A percentile compares a stretch with the other conserved stretches of the same genome.
These are phyloP conservation scores for Scedosporium dehoogii DNA, from an alignment of 2,329 filamentous ascomycete species.

Conservation along the genomic window DNA sequence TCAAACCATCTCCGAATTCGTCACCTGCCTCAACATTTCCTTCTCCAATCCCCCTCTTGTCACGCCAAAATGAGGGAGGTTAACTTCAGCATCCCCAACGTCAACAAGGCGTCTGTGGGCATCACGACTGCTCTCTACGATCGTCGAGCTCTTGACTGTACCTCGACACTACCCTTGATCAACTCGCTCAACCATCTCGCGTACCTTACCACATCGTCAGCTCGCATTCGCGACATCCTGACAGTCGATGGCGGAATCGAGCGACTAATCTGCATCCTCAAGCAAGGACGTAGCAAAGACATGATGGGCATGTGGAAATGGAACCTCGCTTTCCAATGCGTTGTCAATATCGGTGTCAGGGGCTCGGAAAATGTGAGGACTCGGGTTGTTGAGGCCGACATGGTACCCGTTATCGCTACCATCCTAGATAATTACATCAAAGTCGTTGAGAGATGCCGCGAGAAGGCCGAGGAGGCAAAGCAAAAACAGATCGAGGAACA, in stretches of 20 bases:
- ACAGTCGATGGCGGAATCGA: slow-evolving; percentile 98
- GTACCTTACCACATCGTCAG: slow-evolving; percentile 95
- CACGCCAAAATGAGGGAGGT: slow-evolving; percentile 84
- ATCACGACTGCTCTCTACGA: slow-evolving; percentile 98
- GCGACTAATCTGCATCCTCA: slow-evolving; percentile 91
- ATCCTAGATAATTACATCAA: slow-evolving; percentile 98
- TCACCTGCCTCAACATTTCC: background rate
- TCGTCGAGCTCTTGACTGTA: slow-evolving; percentile 93
- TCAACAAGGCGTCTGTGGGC: slow-evolving; percentile 98
- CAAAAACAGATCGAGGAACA: slow-evolving; percentile 52
- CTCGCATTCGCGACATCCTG: slow-evolving; percentile 92
- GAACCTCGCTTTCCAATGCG: slow-evolving; percentile 98
- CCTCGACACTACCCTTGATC: slow-evolving; percentile 92
- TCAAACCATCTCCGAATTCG: background rate
- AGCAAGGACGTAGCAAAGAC: slow-evolving; percentile 92
- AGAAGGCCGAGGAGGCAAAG: slow-evolving; percentile 76
- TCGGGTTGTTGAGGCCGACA: slow-evolving; percentile 93
- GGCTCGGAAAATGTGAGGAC: slow-evolving; percentile 92
- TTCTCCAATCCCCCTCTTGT: background rate
- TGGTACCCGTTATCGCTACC: slow-evolving; percentile 97
- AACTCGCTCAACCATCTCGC: slow-evolving; percentile 98
- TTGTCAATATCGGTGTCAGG: slow-evolving; percentile 95
- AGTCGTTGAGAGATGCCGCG: slow-evolving; percentile 83
- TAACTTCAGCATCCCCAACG: slow-evolving; percentile 98
- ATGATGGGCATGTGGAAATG: slow-evolving; percentile 99